These are phyloP conservation scores for Aureobasidium melanogenum DNA, from an alignment of 2,329 filamentous ascomycete genomes.

Conservation along the genomic window DNA sequence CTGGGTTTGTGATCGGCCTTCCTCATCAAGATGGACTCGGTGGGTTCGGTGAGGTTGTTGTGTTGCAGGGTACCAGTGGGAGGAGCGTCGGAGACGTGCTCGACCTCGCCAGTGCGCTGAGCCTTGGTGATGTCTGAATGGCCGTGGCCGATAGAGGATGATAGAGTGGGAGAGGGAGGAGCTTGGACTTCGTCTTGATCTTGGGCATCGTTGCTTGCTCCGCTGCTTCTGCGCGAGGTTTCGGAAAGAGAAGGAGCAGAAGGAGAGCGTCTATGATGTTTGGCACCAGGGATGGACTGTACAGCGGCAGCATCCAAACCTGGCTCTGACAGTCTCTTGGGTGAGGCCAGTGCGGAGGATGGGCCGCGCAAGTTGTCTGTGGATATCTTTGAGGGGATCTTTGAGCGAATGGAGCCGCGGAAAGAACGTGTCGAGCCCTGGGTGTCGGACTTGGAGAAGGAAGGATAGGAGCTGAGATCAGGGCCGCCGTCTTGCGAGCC, in stretches of 20 bases:
- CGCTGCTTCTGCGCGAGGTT: constrained; percentile 26
- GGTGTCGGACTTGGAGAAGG: constrained; percentile 85
- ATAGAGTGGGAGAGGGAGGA: constrained; percentile 83
- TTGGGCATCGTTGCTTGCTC: constrained; percentile 22
- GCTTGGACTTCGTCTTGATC: constrained; percentile 26
- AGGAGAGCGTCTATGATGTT: constrained; percentile 27
- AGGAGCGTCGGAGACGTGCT: constrained; percentile 85
- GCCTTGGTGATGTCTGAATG: constrained; percentile 73
- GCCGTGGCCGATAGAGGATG: constrained; percentile 61
- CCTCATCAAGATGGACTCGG: constrained; percentile 83
- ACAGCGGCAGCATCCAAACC: constrained; percentile 59
- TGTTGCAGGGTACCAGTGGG: constrained; percentile 54
- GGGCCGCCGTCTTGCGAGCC: constrained; percentile 43
- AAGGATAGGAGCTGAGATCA: constrained; percentile 75
- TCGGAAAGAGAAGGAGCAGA: constrained; percentile 24
- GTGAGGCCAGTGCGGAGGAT: constrained; percentile 23
- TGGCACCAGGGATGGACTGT: constrained; percentile 54
- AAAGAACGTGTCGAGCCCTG: constrained; percentile 86
- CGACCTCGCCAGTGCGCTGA: constrained; percentile 81
- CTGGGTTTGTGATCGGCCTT: constrained; percentile 48
- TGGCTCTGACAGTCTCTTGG: background rate
- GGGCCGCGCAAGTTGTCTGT: constrained; percentile 77
- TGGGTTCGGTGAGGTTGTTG: constrained; percentile 52
- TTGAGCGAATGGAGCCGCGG: constrained; percentile 70
- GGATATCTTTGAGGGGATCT: constrained; percentile 65